These are phyloP conservation scores for Corrigiola litoralis DNA, from an alignment of 179 eudicot species.

Conservation along the genomic window DNA sequence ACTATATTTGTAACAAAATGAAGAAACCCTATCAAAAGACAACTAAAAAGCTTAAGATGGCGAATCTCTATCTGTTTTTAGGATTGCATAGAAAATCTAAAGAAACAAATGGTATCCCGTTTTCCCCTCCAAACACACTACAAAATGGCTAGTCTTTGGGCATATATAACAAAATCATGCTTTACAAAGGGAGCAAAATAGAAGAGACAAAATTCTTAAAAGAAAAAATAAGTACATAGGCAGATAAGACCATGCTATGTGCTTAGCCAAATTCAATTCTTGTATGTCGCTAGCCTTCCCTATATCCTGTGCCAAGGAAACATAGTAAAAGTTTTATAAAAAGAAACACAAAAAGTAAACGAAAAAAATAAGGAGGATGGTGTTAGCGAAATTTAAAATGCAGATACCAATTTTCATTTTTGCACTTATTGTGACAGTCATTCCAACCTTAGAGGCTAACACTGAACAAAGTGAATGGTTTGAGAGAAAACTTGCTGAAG, in stretches of 20 bases:
- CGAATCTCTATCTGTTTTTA: neutral
- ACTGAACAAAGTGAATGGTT: conserved; percentile 29
- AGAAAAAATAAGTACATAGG: conserved; percentile 7
- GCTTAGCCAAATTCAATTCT: neutral
- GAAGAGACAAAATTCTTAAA: neutral
- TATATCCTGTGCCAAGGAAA: neutral
- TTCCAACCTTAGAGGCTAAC: conserved; percentile 14
- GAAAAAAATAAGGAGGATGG: conserved; percentile 4
- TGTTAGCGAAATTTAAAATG: neutral
- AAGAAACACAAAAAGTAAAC: neutral
- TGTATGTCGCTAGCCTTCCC: conserved; percentile 10
- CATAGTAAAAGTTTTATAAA: neutral
- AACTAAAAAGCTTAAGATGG: neutral
- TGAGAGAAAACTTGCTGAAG: conserved; percentile 32
- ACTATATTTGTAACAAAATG: no score
- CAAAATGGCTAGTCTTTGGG: neutral
- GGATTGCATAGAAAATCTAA: neutral
- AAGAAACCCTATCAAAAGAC: no score
- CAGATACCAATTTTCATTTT: conserved; percentile 8
- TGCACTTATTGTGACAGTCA: neutral
- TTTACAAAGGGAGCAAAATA: neutral
- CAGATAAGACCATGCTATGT: conserved; percentile 18
- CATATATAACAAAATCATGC: neutral
- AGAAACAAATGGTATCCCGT: conserved; percentile 8
- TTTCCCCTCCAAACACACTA: conserved; percentile 10